Conservation (phyloP, 306 rosid species). For the Clitoria ternatea region DNA sequence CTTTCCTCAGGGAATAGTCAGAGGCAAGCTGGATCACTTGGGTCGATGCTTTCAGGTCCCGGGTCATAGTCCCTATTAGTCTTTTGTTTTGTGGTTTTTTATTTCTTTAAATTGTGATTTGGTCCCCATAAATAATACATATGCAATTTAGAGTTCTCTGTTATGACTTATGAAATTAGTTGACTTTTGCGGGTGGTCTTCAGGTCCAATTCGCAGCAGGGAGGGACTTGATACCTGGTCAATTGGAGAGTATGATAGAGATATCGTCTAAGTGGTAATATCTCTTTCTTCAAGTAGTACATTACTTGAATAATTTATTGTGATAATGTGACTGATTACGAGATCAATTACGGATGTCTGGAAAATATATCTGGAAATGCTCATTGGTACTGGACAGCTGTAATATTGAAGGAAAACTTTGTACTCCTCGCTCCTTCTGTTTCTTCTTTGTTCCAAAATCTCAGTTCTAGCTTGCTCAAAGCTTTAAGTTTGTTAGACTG, state of each 20-base stretch:
- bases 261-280: slow-evolving; percentile 81
- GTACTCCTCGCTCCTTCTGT: no score
- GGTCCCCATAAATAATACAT: no score
- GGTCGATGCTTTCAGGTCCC: no score
- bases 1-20: no score
- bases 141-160: no score
- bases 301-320: not conserved
- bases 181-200: no score
- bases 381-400: not conserved
- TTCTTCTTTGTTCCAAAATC: not conserved
- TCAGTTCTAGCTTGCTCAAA: not conserved
- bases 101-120: no score
- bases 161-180: no score
- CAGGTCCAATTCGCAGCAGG: no score
- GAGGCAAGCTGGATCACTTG: no score
- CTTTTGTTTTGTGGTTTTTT: no score
- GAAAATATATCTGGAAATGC: not conserved
- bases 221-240: slow-evolving; percentile 90
- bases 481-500: not conserved
- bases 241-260: slow-evolving; percentile 80
- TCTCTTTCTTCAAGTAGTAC: not conserved
- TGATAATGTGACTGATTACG: not conserved
- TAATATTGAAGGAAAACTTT: not conserved
- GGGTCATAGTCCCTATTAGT: no score
- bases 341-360: not conserved